A percentile compares a stretch with the other conserved stretches of the same genome.
phyloP scores from a whole-genome alignment of 345 rosid genomes.

The Eucalyptus dawsonii region DNA sequence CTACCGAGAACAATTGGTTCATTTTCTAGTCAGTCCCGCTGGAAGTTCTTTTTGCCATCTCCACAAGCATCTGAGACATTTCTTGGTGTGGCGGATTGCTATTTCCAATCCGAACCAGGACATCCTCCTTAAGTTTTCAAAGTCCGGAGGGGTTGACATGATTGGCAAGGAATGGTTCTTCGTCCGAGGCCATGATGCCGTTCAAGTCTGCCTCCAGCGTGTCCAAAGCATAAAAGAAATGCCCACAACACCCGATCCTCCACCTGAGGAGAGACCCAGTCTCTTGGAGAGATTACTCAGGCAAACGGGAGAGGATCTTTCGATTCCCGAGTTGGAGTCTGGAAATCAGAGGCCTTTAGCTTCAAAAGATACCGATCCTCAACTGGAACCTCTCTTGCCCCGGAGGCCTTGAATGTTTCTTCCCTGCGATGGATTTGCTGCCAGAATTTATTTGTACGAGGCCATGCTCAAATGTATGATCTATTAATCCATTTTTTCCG shows the following conservation, averaged over 20 bases:
- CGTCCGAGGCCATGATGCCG: constrained; percentile 91
- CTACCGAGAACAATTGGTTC: not conserved
- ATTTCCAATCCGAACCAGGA: constrained; percentile 84
- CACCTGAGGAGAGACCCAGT: constrained; percentile 17
- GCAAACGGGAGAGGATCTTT: constrained; percentile 26
- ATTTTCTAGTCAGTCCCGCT: not conserved
- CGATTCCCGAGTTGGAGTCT: constrained; percentile 37
- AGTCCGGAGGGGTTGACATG: constrained; percentile 60
- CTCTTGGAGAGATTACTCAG: constrained; percentile 31
- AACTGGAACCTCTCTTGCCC: constrained; percentile 54
- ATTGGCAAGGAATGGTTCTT: constrained; percentile 94
- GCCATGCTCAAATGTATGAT: not conserved
- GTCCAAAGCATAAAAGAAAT: constrained; percentile 42
- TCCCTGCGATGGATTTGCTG: not conserved
- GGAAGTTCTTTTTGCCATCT: not conserved
- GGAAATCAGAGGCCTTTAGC: constrained; percentile 6
- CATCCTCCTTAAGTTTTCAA: constrained; percentile 66
- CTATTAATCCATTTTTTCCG: not conserved
- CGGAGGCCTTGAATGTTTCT: constrained; percentile 2
- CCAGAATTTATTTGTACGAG: not conserved
- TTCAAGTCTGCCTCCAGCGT: constrained; percentile 84
- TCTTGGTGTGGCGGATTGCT: constrained; percentile 39
- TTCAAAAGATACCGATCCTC: constrained; percentile 12
- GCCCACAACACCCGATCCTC: constrained; percentile 4
- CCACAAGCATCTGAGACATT: not conserved